Evolutionary conservation across 2,329 filamentous ascomycete genomes (phyloP), one percentile per base, ranked within the genome.

Genomic region (Macrophomina tecta): DNA sequence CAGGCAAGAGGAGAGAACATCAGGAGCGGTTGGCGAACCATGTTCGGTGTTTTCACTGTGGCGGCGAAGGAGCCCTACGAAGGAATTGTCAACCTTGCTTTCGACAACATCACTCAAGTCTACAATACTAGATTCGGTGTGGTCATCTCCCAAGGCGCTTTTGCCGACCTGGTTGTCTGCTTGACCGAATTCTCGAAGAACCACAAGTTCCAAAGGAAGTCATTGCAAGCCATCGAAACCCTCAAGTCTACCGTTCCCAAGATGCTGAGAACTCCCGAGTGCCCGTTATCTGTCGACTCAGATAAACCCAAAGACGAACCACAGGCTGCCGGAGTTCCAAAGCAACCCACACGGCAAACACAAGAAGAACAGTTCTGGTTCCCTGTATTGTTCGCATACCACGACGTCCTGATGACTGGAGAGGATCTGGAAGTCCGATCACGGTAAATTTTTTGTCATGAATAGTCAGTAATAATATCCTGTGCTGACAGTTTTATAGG

Each of bases 151-250:
- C 96, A 99, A 78, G 95, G 93, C 30, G 94, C 95, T 2, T 99
- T 99, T 75, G 94, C 95, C 0, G 96, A 99, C 76, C 84, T 99
- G 34, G 91, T 99, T 68, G 93, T 99, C 63, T 99, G 95, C 75
- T 82, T 99, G 69, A 99, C 96, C 0, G 93, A 98, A 77, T 99
- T 99, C 77, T 97, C 94, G 18, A 99, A 99, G 84, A 99, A 99
- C 77, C 90, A 93, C 79, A 94, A 90, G 74, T 99, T 99, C 82
- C 95, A 99, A 79, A 98, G 98, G 84, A 98, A 98, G 84, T 97
- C 94, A 18, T 79, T 99, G 64, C 93, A 97, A 75, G 94, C 95
- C 0, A 94, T 99, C 76, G 95, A 99, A 79, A 90, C 93, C 4
- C 82, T 99, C 46, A 98, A 97, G 78, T 93, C 93, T 0, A 93